Conservation (phyloP, 345 rosid genomes). For the Eucalyptus rudis region DNA sequence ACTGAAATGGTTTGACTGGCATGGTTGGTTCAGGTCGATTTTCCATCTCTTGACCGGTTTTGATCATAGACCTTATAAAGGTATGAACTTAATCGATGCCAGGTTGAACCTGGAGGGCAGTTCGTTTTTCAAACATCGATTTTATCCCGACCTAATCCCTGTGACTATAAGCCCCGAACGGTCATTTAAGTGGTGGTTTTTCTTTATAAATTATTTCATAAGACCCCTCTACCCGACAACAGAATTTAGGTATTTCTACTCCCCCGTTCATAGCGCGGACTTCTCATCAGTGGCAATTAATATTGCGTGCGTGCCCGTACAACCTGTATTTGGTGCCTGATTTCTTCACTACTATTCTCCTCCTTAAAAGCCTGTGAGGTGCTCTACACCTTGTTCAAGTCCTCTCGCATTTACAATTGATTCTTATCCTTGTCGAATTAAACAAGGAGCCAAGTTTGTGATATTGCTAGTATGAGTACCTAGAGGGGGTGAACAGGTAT, state of each 20-base stretch:
- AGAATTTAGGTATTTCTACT: not conserved
- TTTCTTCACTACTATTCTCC: not conserved
- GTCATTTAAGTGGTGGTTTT: not conserved
- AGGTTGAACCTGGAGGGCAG: not conserved
- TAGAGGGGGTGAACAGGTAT: no score
- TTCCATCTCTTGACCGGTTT: no score
- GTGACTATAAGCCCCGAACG: not conserved
- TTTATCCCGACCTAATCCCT: not conserved
- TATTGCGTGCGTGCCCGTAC: accelerated
- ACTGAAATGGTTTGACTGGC: not conserved
- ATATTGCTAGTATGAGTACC: no score
- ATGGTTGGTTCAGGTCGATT: no score
- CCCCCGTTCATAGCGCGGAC: not conserved
- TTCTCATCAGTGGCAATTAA: not conserved
- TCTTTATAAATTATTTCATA: not conserved
- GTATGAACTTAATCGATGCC: not conserved
- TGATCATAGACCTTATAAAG: not conserved
- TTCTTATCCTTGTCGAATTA: not conserved
- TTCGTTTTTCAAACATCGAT: no score
- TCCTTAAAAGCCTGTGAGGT: accelerated
- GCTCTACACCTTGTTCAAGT: not conserved
- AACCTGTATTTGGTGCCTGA: not conserved
- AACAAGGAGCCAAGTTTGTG: not conserved
- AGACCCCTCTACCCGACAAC: not conserved
- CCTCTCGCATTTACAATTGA: not conserved